These are phyloP conservation scores for Mycena latifolia DNA, from an alignment of 768 basidiomycete species.

Conservation along the genomic window DNA sequence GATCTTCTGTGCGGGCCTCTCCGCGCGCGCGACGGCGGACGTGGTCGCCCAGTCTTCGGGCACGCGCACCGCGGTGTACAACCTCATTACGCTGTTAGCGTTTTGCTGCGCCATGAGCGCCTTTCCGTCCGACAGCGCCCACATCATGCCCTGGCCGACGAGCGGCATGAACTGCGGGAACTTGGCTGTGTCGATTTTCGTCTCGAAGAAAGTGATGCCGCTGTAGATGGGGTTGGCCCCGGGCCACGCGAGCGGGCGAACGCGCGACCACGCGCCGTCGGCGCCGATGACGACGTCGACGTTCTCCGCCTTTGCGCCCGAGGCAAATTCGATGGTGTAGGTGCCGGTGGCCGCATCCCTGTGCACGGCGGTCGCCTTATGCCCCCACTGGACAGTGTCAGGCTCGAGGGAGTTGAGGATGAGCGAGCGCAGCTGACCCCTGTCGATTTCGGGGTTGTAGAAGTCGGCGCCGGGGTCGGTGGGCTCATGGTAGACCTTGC, in stretches of 20 bases:
- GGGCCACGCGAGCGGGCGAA: too few species aligned
- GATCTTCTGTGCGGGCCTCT: too few species aligned
- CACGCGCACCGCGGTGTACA: constrained; percentile 37
- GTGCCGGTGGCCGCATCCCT: not conserved
- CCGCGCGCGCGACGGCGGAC: too few species aligned
- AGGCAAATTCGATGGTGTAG: constrained; percentile 19
- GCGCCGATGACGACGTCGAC: too few species aligned
- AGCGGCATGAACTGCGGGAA: constrained; percentile 30
- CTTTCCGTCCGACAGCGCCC: constrained; percentile 40
- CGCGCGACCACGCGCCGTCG: too few species aligned
- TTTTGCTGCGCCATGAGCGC: constrained; percentile 49
- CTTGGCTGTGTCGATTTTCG: constrained; percentile 25
- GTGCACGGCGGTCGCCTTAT: constrained; percentile 19
- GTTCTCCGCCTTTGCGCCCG: too few species aligned
- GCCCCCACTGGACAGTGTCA: constrained; percentile 25
- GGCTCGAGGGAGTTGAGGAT: constrained; percentile 39
- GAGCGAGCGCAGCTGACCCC: too few species aligned
- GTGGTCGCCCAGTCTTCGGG: too few species aligned
- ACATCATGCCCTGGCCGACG: constrained; percentile 41
- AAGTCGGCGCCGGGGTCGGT: constrained; percentile 26
- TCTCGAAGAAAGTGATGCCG: constrained; percentile 30
- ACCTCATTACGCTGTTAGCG: constrained; percentile 39
- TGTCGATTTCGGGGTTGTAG: too few species aligned
- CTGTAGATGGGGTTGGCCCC: too few species aligned
- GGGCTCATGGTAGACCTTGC: constrained; percentile 12